Percentiles rank a stretch among this genome's conserved stretches.
phyloP scores from a whole-genome alignment of 805 yeast genomes.

The Yamadazyma nakazawae region DNA sequence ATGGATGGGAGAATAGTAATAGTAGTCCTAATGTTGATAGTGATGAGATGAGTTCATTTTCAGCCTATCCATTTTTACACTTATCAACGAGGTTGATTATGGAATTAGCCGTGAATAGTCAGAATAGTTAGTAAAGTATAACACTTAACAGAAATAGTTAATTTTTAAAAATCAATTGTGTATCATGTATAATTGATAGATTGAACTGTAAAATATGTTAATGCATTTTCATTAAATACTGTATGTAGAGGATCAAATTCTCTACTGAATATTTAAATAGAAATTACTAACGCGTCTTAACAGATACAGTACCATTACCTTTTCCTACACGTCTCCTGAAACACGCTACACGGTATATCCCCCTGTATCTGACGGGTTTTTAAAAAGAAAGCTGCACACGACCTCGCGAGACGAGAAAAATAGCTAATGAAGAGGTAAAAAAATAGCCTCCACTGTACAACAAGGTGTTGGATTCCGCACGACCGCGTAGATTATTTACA shows the following conservation, averaged over 20 bases:
- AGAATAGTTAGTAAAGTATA: slow-evolving; percentile 27
- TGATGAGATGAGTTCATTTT: slow-evolving; percentile 83
- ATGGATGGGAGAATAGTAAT: slow-evolving; percentile 75
- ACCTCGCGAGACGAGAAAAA: background rate
- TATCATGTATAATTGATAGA: no score
- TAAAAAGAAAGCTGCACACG: background rate
- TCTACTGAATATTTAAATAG: no score
- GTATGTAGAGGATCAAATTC: no score
- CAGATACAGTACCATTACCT: no score
- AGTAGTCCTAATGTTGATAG: slow-evolving; percentile 32
- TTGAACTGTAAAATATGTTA: no score
- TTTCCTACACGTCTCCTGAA: background rate
- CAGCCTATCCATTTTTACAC: slow-evolving; percentile 93
- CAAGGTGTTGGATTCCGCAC: background rate
- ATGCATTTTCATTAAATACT: background rate
- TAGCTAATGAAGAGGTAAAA: no score
- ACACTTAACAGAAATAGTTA: background rate
- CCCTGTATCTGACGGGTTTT: background rate
- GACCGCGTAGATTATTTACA: slow-evolving; percentile 8
- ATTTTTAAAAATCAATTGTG: background rate
- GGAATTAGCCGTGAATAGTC: slow-evolving; percentile 96
- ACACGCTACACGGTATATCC: slow-evolving; percentile 1
- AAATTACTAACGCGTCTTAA: no score
- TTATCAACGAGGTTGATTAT: slow-evolving; percentile 87
- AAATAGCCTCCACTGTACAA: no score